Evolutionary conservation across 805 yeast genomes (phyloP), one percentile per base, ranked within the genome.

Genomic region (Candida sonorensis): DNA sequence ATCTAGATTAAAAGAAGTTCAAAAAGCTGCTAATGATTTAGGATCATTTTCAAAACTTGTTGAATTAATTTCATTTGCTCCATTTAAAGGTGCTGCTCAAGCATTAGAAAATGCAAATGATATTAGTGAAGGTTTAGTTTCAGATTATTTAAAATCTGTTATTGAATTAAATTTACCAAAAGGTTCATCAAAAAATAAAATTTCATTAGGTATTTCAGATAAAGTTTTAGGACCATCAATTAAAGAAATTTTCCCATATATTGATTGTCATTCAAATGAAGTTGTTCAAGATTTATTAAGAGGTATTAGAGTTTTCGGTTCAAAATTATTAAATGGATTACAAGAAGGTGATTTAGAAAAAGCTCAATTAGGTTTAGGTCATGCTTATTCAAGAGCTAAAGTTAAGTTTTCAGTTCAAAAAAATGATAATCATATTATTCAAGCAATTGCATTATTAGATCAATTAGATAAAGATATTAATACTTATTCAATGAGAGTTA

Each of bases 21-120:
- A 92, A 67, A 78, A 77, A 48, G 88, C 95, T 38, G 72, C 86
- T 40, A 78, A 72, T 48, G 97, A 92, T 53, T 74, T 92, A 45
- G 80, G 79, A 42, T 72, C 77, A 57, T 88, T 92, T 59, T 83
- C 95, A 51, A 92, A 92, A 67, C 69, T 90, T 69, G 79, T 92
- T 48, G 95, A 88, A 63, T 74, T 92, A 36, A 94, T 85, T 17
- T 83, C 95, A 11, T 92, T 92, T 65, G 95, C 96, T 39, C 98
- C 98, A 31, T 92, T 92, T 75, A 88, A 92, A 65, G 97, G 97
- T 53, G 98, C 98, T 40, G 97, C 98, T 33, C 97, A 92, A 64
- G 98, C 98, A 40, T 75, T 92, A 54, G 97, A 90, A 64, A 92
- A 92, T 58, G 97, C 97, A 48, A 92, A 92, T 58, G 97, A 92